Conservation (phyloP, 768 basidiomycete genomes). For the Cystofilobasidium capitatum region DNA sequence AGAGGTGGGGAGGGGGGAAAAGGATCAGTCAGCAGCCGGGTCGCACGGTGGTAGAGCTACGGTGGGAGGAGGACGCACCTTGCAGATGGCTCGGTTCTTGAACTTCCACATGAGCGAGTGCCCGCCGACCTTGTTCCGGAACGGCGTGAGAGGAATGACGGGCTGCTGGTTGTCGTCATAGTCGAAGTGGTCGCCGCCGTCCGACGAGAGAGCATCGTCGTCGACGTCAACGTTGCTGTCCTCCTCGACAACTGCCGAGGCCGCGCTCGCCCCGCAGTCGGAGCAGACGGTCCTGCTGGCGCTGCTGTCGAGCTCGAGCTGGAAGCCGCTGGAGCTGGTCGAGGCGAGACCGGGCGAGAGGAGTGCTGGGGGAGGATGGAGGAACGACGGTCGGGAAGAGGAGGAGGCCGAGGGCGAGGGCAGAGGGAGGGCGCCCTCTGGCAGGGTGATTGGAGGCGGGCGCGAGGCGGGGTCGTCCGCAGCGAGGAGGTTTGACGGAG, state of each 20-base stretch:
- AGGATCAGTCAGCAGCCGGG: conserved; percentile 27
- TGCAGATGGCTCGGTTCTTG: conserved; percentile 93
- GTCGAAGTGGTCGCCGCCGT: conserved; percentile 9
- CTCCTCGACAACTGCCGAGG: not conserved
- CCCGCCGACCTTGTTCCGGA: conserved; percentile 95
- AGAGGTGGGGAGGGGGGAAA: conserved; percentile 25
- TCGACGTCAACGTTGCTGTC: not conserved
- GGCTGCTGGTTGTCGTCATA: conserved; percentile 30
- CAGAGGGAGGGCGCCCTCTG: not conserved
- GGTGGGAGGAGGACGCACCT: conserved; percentile 51
- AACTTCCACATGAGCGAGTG: conserved; percentile 97
- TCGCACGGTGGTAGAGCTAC: not conserved
- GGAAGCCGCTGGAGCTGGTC: no score
- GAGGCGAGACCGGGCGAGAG: not conserved
- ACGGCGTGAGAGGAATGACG: conserved; percentile 83
- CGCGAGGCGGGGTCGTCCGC: conserved; percentile 2
- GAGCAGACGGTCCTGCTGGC: no score
- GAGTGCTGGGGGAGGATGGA: not conserved
- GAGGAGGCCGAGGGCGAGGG: not conserved
- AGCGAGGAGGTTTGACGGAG: not conserved
- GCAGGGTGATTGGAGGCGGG: not conserved
- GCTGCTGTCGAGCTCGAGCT: no score
- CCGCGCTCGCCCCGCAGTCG: conserved; percentile 2
- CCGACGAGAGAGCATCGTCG: not conserved
- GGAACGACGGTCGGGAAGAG: not conserved